Conservation (phyloP, 805 yeast species). For the Metschnikowia anglica region DNA sequence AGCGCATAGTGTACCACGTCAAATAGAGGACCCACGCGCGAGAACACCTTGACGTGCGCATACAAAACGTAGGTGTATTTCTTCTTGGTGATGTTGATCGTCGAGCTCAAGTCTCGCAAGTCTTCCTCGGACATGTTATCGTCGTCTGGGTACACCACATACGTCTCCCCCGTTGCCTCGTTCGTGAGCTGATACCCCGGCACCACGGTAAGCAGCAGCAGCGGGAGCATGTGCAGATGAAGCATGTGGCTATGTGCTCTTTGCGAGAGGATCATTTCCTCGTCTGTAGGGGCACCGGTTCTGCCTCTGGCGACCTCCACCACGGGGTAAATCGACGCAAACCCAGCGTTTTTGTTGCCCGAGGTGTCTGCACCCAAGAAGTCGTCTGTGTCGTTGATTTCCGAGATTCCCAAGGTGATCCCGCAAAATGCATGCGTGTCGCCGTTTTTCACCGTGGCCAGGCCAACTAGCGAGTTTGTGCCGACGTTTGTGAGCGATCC, state of each 20-base stretch:
- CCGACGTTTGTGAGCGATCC: constrained; percentile 39
- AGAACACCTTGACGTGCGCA: constrained; percentile 73
- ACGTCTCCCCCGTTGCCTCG: constrained; percentile 17
- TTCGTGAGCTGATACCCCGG: constrained; percentile 22
- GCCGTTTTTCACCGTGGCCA: constrained; percentile 68
- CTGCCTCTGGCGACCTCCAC: constrained; percentile 77
- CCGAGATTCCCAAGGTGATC: constrained; percentile 65
- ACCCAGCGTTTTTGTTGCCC: constrained; percentile 17
- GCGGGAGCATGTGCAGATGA: constrained; percentile 53
- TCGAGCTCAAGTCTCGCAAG: constrained; percentile 21
- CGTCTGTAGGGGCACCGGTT: constrained; percentile 78
- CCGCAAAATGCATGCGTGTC: constrained; percentile 72
- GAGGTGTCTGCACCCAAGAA: constrained; percentile 21
- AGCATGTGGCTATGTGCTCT: constrained; percentile 57
- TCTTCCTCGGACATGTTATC: constrained; percentile 27
- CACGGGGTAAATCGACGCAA: constrained; percentile 57
- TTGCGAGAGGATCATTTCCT: constrained; percentile 77
- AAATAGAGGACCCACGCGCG: constrained; percentile 78
- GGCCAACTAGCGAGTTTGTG: constrained; percentile 51
- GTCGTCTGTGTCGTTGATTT: constrained; percentile 42
- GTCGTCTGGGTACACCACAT: constrained; percentile 59
- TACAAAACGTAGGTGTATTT: constrained; percentile 51
- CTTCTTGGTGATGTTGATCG: constrained; percentile 22
- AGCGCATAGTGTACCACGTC: constrained; percentile 75
- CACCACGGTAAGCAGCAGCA: constrained; percentile 15